Percentiles rank a stretch among this genome's conserved stretches.
Evolutionary conservation across 495 filamentous ascomycete genomes (phyloP).

Genomic region (Penicillium salamii): DNA sequence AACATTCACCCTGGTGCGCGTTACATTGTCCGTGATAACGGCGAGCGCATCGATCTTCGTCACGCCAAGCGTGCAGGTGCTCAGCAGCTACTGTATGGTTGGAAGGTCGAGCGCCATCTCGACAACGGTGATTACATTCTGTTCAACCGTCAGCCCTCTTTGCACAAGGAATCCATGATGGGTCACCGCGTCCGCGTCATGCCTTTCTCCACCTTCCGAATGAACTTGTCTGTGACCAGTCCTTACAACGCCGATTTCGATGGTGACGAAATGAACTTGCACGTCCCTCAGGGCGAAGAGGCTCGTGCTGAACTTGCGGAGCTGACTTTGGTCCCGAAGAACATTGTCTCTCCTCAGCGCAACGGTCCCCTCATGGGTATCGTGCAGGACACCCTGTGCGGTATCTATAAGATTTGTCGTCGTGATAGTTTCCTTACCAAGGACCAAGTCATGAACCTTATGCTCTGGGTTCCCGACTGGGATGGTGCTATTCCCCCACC

Average conservation of each 20-base stretch:
- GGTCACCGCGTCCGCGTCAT: conserved; percentile 95
- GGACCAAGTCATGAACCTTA: conserved; percentile 89
- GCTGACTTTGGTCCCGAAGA: conserved; percentile 92
- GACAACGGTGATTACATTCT: conserved; percentile 96
- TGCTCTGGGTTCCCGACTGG: conserved; percentile 97
- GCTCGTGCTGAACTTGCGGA: conserved; percentile 88
- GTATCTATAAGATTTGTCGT: conserved; percentile 93
- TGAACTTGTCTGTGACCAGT: conserved; percentile 95
- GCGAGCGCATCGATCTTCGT: conserved; percentile 88
- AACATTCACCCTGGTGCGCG: conserved; percentile 92
- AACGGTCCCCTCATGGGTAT: conserved; percentile 99
- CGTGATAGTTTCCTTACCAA: conserved; percentile 87
- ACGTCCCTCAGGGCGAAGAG: conserved; percentile 97
- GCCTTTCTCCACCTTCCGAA: conserved; percentile 96
- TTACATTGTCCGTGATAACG: conserved; percentile 89
- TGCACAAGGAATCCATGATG: conserved; percentile 99
- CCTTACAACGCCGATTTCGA: conserved; percentile 99
- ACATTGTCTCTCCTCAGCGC: conserved; percentile 96
- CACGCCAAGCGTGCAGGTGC: conserved; percentile 82
- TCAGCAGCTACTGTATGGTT: conserved; percentile 86
- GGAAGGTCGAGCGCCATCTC: conserved; percentile 97
- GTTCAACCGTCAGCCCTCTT: conserved; percentile 97
- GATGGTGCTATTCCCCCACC: conserved; percentile 90
- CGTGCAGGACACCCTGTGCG: conserved; percentile 94
- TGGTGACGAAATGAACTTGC: conserved; percentile 99